Evolutionary conservation across 2,329 filamentous ascomycete species (phyloP), one percentile per base, ranked within the genome.

Genomic region (Hymenoscyphus scutula): DNA sequence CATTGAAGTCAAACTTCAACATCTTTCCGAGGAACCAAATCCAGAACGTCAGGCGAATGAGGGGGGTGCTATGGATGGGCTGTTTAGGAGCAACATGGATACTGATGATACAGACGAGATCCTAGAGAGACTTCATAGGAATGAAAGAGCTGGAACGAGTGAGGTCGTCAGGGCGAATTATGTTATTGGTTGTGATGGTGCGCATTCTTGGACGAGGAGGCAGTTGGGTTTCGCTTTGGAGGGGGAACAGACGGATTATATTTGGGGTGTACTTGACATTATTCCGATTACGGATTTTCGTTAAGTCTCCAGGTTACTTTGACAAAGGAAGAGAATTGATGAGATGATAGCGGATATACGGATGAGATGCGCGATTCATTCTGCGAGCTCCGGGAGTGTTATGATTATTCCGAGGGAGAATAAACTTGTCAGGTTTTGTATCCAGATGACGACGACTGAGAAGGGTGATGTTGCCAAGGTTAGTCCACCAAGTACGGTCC

Each of bases 301-400:
- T 59, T 64, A 30, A 67, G 60, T 23, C 17, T 19, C 13, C 38
- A 4, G 2, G 1, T 48, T 11, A 5, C 10, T 30, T 15, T 27
- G 7, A 41, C 74, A 67, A 27, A 10, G 5, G 23, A 80, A 5
- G 84, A 87, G 8, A 10, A 25, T 80, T 86, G 11, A 80, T 78
- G 69, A 77, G 72, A 89, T 1, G 89, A 89, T 63, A 88, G 68
- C 86, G 0, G 86, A 90, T 67, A 84, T 89, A 56, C 80, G 86
- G 54, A 82, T 82, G 69, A 80, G 84, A 63, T 78, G 77, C 27
- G 78, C 83, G 0, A 80, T 88, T 37, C 83, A 85, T 67, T 85
- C 84, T 0, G 67, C 66, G 6, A 65, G 41, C 17, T 77, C 79
- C 0, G 85, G 86, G 0, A 85, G 80, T 51, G 75, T 88, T 30